Evolutionary conservation across 495 filamentous ascomycete genomes (phyloP).

Genomic region (Aspergillus taichungensis): DNA sequence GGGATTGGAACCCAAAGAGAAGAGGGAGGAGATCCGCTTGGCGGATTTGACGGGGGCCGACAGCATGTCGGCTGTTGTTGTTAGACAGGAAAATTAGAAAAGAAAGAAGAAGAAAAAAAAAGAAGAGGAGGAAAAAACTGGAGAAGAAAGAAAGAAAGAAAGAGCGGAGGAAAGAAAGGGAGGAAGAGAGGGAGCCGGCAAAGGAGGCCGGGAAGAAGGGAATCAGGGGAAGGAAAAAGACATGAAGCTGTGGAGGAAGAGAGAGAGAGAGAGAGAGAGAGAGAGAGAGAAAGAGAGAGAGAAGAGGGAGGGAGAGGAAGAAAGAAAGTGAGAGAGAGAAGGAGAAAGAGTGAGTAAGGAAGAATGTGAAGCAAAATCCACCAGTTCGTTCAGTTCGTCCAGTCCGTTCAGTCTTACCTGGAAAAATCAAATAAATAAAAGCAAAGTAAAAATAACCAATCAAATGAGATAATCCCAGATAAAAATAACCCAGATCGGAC

Average conservation of each 20-base stretch:
- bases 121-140: slow-evolving; percentile 2
- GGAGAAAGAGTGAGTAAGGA: slow-evolving; percentile 5
- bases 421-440: no score
- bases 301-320: slow-evolving; percentile 4
- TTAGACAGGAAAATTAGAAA: not conserved
- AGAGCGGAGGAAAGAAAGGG: slow-evolving; percentile 2
- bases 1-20: slow-evolving; percentile 29
- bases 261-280: slow-evolving; percentile 3
- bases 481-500: no score
- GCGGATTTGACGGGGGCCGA: slow-evolving; percentile 42
- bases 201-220: not conserved
- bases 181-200: not conserved
- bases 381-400: no score
- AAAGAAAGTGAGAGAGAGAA: not conserved
- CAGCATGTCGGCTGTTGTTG: slow-evolving; percentile 27
- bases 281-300: slow-evolving; percentile 2
- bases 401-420: no score
- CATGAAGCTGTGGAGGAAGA: slow-evolving; percentile 3
- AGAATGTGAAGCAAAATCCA: not conserved
- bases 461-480: no score
- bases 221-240: not conserved
- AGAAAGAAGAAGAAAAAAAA: slow-evolving; percentile 3
- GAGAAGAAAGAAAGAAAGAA: slow-evolving; percentile 2
- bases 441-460: no score
- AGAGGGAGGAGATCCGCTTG: slow-evolving; percentile 42